Evolutionary conservation across 371 early-diverging fungal genomes (phyloP).

Genomic region (Sporodiniella umbellata): DNA sequence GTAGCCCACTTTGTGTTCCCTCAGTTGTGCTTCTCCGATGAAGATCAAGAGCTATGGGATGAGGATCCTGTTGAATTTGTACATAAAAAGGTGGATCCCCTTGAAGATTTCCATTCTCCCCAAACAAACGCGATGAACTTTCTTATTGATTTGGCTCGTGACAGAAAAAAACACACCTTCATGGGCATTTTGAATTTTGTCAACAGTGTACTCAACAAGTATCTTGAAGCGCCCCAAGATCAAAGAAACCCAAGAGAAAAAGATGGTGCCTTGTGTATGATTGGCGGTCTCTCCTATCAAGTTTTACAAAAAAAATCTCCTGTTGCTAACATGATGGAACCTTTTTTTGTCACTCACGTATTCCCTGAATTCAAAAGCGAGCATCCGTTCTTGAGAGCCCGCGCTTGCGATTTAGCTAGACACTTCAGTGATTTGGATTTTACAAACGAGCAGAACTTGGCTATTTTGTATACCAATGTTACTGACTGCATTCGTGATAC

Average conservation of each 20-base stretch:
- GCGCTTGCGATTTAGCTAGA: slow-evolving; percentile 45
- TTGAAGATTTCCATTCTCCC: slow-evolving; percentile 78
- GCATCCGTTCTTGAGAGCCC: slow-evolving; percentile 75
- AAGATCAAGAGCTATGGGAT: slow-evolving; percentile 87
- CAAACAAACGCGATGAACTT: slow-evolving; percentile 65
- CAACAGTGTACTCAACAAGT: slow-evolving; percentile 61
- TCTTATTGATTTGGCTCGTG: slow-evolving; percentile 68
- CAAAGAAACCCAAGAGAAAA: slow-evolving; percentile 74
- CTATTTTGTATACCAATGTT: slow-evolving; percentile 59
- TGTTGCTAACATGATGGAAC: slow-evolving; percentile 64
- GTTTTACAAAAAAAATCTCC: slow-evolving; percentile 67
- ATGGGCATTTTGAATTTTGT: slow-evolving; percentile 71
- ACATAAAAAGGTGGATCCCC: slow-evolving; percentile 73
- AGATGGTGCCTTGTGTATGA: slow-evolving; percentile 88
- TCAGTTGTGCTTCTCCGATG: slow-evolving; percentile 75
- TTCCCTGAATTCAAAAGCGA: slow-evolving; percentile 84
- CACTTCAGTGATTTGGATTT: slow-evolving; percentile 43
- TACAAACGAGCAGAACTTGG: slow-evolving; percentile 44
- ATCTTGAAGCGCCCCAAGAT: slow-evolving; percentile 56
- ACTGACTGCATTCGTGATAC: slow-evolving; percentile 67
- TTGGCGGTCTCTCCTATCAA: slow-evolving; percentile 61
- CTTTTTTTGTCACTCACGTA: slow-evolving; percentile 78
- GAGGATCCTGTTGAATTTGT: slow-evolving; percentile 91
- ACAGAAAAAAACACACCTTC: slow-evolving; percentile 77
- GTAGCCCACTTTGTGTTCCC: slow-evolving; percentile 86